These are phyloP conservation scores for Leccinum ochraceum DNA, from an alignment of 768 basidiomycete genomes.

Conservation along the genomic window DNA sequence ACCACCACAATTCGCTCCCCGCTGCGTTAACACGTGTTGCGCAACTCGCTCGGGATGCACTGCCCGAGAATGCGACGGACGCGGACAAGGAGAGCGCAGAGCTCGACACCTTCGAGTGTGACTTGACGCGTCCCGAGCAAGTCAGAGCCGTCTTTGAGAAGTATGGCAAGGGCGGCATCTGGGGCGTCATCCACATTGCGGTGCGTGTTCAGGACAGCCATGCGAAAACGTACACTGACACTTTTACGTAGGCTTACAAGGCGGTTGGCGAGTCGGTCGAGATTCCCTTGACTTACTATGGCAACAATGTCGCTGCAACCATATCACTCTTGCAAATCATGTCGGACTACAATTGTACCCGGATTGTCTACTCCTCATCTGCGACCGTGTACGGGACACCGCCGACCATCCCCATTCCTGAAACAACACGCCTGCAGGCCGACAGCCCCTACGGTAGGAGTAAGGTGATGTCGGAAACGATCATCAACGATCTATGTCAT, in stretches of 20 bases:
- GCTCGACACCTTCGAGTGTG: conserved; percentile 68
- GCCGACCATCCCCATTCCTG: conserved; percentile 89
- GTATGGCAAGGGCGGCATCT: conserved; percentile 88
- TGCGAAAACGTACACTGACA: neutral
- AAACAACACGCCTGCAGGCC: conserved; percentile 82
- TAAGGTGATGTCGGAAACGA: conserved; percentile 92
- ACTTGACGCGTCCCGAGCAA: conserved; percentile 72
- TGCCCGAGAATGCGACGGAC: conserved; percentile 65
- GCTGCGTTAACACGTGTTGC: conserved; percentile 73
- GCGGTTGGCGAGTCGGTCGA: conserved; percentile 97
- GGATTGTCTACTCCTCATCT: conserved; percentile 96
- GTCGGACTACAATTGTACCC: conserved; percentile 78
- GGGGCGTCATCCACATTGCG: conserved; percentile 96
- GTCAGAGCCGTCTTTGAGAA: conserved; percentile 78
- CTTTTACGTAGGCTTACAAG: conserved; percentile 77
- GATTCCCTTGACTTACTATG: conserved; percentile 90
- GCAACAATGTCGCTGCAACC: conserved; percentile 91
- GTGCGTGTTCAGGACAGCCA: conserved; percentile 46
- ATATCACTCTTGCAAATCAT: conserved; percentile 84
- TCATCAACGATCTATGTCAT: conserved; percentile 86
- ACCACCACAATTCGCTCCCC: conserved; percentile 89
- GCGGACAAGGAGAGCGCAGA: conserved; percentile 70
- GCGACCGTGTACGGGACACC: conserved; percentile 98
- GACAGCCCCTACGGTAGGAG: conserved; percentile 95
- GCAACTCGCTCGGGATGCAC: conserved; percentile 73